Base-by-base conservation (phyloP, 2,329 filamentous ascomycete genomes). In the Colletotrichum theobromicola region DNA sequence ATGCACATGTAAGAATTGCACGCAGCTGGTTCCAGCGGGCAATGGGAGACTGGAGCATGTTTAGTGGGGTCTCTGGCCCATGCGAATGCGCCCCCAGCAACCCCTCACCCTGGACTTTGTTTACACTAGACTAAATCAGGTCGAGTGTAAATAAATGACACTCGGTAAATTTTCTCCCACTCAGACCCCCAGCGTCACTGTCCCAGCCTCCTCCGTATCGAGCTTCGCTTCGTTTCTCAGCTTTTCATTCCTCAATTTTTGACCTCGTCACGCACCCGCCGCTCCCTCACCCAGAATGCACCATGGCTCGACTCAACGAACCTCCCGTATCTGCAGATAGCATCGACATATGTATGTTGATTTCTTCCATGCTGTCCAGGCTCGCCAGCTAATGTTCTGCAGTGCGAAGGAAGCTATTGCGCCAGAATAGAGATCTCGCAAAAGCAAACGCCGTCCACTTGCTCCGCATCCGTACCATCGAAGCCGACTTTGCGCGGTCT, bases 341-440 rank as follows among this genome's bases (percentile, higher is more conserved):
- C 81, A 84, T 95, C 78, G 94, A 96, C 82, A 92, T 90, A 81
- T 87, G 94, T 95, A 88, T 83, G 93, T 89, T 76, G 46, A 55
- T 24, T 32, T 55, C 34, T 60, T 53, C 46, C 18, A 16, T 26
- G 18, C 12, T 21, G 18, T 62, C 7, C 53, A 46, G 13, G 34
- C 46, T 58, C 35, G 78, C 76, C 78, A 76, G 77, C 71, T 76
- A 74, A 71, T 76, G 76, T n/a, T 28, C 24, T 58, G 24, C 79
- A 96, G 94, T 96, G 74, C 94, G 94, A 82, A 91, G 93, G 80
- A 93, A 93, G 81, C 95, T 96, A 81, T 87, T 96, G 79, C 91
- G 94, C 69, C 95, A 97, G 82, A 97, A 97, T 82, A 91, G 94
- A 84, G 94, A 97, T 80, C 93, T 97, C 77, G 94, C 94, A 76